These are phyloP conservation scores for Phaeosphaeria sp. DNA, from an alignment of 2,329 filamentous ascomycete species.

Conservation along the genomic window DNA sequence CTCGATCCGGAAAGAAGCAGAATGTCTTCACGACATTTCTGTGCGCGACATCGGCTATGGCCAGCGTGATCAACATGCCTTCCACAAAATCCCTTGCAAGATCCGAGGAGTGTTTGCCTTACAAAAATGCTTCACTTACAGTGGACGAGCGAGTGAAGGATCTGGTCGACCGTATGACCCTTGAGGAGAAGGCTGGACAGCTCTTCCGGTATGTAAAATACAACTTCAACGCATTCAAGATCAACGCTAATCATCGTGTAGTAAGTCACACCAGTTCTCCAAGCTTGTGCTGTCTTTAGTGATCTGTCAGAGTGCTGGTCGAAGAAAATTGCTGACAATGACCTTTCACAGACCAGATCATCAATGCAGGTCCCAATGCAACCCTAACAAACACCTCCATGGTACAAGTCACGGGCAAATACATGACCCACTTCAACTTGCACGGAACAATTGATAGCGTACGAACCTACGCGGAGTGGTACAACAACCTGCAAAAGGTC, in stretches of 20 bases:
- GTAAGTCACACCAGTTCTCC: not conserved
- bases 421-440: conserved; percentile 57
- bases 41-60: conserved; percentile 20
- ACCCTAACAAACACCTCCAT: conserved; percentile 43
- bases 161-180: conserved; percentile 53
- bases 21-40: conserved; percentile 20
- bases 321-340: not conserved
- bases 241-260: not conserved
- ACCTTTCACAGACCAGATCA: conserved; percentile 34
- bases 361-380: conserved; percentile 42
- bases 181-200: conserved; percentile 59
- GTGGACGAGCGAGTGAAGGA: conserved; percentile 58
- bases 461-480: conserved; percentile 46
- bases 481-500: conserved; percentile 52
- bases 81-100: conserved; percentile 6
- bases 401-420: conserved; percentile 43
- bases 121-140: conserved; percentile 48
- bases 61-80: conserved; percentile 16
- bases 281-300: not conserved
- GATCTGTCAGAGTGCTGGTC: not conserved
- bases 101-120: conserved; percentile 30
- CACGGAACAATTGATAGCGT: conserved; percentile 54
- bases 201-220: conserved; percentile 48
- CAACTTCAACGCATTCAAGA: not conserved
- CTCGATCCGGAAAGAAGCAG: conserved; percentile 16